These are phyloP conservation scores for Canna indica DNA, from an alignment of 176 grass and related monocot species.

Conservation along the genomic window DNA sequence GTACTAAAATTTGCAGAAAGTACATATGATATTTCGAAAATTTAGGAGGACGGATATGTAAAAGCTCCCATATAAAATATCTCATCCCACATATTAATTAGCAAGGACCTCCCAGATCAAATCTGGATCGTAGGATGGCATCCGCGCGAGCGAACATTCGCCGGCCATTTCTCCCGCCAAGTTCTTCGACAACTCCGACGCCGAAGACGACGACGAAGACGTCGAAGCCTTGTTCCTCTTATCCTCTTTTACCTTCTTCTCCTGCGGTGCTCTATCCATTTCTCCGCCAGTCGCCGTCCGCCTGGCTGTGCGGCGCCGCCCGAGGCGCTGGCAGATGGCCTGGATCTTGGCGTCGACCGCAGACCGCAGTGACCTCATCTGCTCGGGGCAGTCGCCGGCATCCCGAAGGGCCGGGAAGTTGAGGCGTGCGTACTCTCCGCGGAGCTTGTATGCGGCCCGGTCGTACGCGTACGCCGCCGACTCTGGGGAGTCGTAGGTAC, in stretches of 20 bases:
- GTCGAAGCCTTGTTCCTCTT: neutral
- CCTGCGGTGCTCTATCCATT: conserved; percentile 23
- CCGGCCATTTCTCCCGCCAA: conserved; percentile 27
- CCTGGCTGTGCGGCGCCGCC: conserved; percentile 29
- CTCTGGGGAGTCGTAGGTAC: conserved; percentile 88
- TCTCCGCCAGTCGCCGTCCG: neutral
- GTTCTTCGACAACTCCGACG: neutral
- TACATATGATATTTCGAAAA: neutral
- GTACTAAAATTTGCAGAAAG: too few species aligned
- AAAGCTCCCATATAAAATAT: neutral
- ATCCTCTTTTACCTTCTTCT: conserved; percentile 18
- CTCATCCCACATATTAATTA: neutral
- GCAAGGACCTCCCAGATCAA: conserved; percentile 75
- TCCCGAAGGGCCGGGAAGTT: conserved; percentile 77
- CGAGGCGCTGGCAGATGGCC: conserved; percentile 68
- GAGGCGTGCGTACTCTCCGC: conserved; percentile 90
- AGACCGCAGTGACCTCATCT: conserved; percentile 35
- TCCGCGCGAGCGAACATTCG: conserved; percentile 37
- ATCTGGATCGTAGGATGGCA: conserved; percentile 86
- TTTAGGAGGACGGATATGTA: neutral
- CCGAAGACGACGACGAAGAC: too few species aligned
- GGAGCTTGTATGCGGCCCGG: conserved; percentile 65
- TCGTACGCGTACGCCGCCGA: conserved; percentile 80
- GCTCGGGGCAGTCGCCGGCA: conserved; percentile 29
- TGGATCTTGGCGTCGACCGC: conserved; percentile 80